Evolutionary conservation across 2,329 filamentous ascomycete species (phyloP).

Genomic region (Gremmenia infestans): DNA sequence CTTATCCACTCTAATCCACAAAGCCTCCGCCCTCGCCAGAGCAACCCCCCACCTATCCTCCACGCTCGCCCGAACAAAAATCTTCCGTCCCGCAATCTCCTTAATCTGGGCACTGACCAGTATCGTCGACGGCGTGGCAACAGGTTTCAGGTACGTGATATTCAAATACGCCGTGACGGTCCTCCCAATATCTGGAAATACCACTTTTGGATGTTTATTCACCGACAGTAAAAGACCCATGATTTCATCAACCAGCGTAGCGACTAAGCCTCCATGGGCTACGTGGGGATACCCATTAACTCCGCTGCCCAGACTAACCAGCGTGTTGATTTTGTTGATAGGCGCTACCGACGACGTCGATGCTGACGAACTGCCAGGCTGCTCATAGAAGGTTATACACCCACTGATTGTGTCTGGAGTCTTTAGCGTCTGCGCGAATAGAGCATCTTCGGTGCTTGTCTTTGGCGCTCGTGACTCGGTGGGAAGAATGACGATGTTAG

Average conservation of each 20-base stretch:
- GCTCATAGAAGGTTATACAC: conserved; percentile 40
- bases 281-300: conserved; percentile 50
- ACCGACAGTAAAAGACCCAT: conserved; percentile 45
- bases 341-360: conserved; percentile 17
- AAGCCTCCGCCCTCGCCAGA: conserved; percentile 44
- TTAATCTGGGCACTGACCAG: conserved; percentile 40
- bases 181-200: conserved; percentile 12
- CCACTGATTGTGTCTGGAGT: conserved; percentile 43
- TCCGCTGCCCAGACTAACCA: conserved; percentile 41
- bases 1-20: conserved; percentile 39
- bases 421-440: conserved; percentile 49
- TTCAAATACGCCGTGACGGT: conserved; percentile 49
- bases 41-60: conserved; percentile 42
- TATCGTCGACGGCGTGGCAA: conserved; percentile 44
- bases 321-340: conserved; percentile 15
- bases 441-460: conserved; percentile 41
- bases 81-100: conserved; percentile 48
- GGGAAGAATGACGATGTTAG: conserved; percentile 36
- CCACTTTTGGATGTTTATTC: conserved; percentile 16
- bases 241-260: conserved; percentile 53
- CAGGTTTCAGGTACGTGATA: conserved; percentile 45
- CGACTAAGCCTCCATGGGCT: conserved; percentile 54
- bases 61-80: conserved; percentile 42
- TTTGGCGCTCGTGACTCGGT: conserved; percentile 37
- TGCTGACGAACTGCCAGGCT: conserved; percentile 1